Percentiles rank a stretch among this genome's conserved stretches.
phyloP scores from a whole-genome alignment of 495 filamentous ascomycete genomes.

The Xylaria telfairii region DNA sequence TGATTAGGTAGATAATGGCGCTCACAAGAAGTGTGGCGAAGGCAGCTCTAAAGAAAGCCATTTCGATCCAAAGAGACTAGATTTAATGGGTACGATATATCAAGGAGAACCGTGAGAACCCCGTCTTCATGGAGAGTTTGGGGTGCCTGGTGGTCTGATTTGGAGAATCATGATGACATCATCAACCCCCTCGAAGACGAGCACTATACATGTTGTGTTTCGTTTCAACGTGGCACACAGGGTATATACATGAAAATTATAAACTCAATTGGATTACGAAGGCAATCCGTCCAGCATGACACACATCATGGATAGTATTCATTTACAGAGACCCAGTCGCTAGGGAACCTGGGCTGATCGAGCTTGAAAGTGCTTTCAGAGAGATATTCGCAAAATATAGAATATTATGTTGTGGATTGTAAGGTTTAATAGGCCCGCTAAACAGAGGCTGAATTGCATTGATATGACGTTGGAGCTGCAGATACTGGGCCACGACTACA shows the following conservation, averaged over 20 bases:
- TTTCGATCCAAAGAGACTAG: neutral
- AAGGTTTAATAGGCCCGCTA: conserved; percentile 1
- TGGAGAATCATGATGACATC: conserved; percentile 24
- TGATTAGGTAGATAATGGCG: conserved; percentile 10
- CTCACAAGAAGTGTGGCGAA: conserved; percentile 6
- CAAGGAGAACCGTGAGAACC: neutral
- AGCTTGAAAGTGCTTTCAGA: neutral
- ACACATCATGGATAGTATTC: too few relatives aligned
- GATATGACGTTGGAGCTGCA: conserved; percentile 17
- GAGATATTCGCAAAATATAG: neutral
- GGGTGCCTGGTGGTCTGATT: neutral
- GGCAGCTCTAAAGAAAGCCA: conserved; percentile 1
- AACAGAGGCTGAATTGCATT: conserved; percentile 19
- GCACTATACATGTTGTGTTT: neutral
- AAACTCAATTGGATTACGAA: neutral
- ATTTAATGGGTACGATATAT: neutral
- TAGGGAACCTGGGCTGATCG: neutral
- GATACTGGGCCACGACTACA: neutral
- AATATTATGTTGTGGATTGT: neutral
- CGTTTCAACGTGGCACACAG: neutral
- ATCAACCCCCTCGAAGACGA: conserved; percentile 2
- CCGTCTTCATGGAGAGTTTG: neutral
- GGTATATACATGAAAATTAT: neutral
- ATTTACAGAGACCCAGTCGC: neutral
- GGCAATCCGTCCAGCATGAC: neutral